Conservation (phyloP, 2,329 filamentous ascomycete genomes). For the Acephala macrosclerotiorum region DNA sequence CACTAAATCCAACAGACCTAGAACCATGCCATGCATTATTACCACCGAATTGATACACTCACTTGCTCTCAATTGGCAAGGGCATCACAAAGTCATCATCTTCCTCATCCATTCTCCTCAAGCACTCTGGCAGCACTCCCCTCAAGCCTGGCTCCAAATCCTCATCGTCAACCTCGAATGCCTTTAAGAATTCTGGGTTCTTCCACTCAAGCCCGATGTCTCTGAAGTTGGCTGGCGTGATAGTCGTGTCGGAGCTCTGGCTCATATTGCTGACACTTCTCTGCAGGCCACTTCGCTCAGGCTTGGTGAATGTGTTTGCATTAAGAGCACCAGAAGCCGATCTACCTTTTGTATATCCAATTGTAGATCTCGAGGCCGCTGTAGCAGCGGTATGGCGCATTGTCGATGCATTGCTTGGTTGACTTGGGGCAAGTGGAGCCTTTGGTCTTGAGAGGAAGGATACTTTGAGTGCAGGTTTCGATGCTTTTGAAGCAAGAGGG, state of each 20-base stretch:
- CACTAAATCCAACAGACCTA: neutral
- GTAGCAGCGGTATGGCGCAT: constrained; percentile 67
- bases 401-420: constrained; percentile 53
- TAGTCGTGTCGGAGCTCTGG: constrained; percentile 51
- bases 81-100: constrained; percentile 63
- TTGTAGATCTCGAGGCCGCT: constrained; percentile 77
- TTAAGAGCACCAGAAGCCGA: constrained; percentile 52
- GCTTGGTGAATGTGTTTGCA: constrained; percentile 20
- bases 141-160: constrained; percentile 44
- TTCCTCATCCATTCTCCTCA: constrained; percentile 48
- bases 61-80: constrained; percentile 38
- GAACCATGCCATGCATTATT: neutral
- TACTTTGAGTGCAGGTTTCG: constrained; percentile 44
- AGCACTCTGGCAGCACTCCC: constrained; percentile 39
- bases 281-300: constrained; percentile 32
- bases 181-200: constrained; percentile 62
- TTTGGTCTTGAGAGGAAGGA: constrained; percentile 46
- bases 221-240: constrained; percentile 55
- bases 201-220: constrained; percentile 44
- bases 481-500: constrained; percentile 40
- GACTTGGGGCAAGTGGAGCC: constrained; percentile 51
- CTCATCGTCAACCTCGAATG: constrained; percentile 61
- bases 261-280: constrained; percentile 46
- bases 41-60: neutral
- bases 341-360: constrained; percentile 85